These are phyloP conservation scores for Penicillium sclerotiorum DNA, from an alignment of 2,329 filamentous ascomycete species.

Conservation along the genomic window DNA sequence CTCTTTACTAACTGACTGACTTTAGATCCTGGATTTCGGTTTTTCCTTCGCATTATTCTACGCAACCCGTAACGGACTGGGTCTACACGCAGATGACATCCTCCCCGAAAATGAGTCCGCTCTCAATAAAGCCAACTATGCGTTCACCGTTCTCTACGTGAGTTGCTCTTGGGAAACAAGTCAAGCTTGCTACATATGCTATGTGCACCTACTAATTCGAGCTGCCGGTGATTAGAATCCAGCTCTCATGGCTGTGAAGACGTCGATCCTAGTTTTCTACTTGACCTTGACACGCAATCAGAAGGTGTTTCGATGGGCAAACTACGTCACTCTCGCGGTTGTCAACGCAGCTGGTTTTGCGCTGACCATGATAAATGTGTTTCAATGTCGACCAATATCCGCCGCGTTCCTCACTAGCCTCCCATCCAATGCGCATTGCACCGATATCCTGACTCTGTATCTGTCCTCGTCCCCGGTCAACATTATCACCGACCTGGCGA, in stretches of 20 bases:
- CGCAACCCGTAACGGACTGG: conserved; percentile 47
- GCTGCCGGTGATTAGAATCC: conserved; percentile 65
- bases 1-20: not conserved
- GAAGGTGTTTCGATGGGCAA: conserved; percentile 75
- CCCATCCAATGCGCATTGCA: conserved; percentile 55
- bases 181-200: not conserved
- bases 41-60: conserved; percentile 52
- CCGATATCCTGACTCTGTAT: conserved; percentile 65
- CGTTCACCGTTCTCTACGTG: conserved; percentile 64
- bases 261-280: conserved; percentile 90
- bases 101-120: conserved; percentile 27
- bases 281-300: conserved; percentile 79
- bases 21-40: conserved; percentile 47
- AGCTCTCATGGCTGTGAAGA: conserved; percentile 86
- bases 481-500: conserved; percentile 85
- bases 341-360: conserved; percentile 79
- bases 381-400: conserved; percentile 77
- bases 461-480: conserved; percentile 83
- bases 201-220: not conserved
- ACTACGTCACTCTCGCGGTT: conserved; percentile 74
- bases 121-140: conserved; percentile 57
- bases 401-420: conserved; percentile 65
- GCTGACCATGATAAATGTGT: conserved; percentile 82
- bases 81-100: conserved; percentile 45
- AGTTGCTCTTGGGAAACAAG: conserved; percentile 23